Base-by-base conservation (phyloP, 106 monocot genomes). In the Vanilla planifolia region DNA sequence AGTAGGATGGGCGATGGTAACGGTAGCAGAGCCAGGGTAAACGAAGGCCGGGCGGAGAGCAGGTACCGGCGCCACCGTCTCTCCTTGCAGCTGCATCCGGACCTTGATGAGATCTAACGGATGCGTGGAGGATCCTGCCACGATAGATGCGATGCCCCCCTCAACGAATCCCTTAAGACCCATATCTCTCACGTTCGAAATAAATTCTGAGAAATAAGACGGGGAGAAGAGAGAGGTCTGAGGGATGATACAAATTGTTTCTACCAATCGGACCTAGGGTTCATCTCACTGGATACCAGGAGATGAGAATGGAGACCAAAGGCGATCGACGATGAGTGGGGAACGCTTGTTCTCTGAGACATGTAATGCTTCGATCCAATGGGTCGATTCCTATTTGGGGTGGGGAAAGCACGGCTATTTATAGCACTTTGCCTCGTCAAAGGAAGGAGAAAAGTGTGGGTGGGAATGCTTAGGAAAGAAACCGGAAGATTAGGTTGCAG, bases 101-200 rank as follows among this genome's bases (percentile, higher is more conserved):
- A 89, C 89, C 72, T 89, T 89, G 55, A 89, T 73, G 3, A 89
- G 74, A 66, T 89, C 84, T 34, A 89, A 65, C 17, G 89, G 89
- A 60, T 89, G 89, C 36, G 81, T 89, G n/a, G 78, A 81, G 75
- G 81, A 81, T 4, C 85, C 85, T 21, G 85, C 89, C 7, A 89
- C 75, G 66, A 89, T 72, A 19, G 85, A 75, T 0, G 89, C 84
- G 46, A 85, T 79, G 10, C 89, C 89, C 3, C 89, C 89, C 26
- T 89, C 85, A 1, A 85, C 81, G 35, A 89, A 89, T 23, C 75
- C 85, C 59, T 89, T 89, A 5, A 84, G 2, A 25, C 80, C 77
- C 86, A 86, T 86, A n/a, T 23, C 51, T 66, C 20, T 20, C 35
- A 46, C 35, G 3, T 25, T 24, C 39, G 25, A 13, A 35, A 62